Evolutionary conservation across 106 monocot genomes (phyloP), one percentile per base, ranked within the genome.

Genomic region (Platanthera zijinensis): DNA sequence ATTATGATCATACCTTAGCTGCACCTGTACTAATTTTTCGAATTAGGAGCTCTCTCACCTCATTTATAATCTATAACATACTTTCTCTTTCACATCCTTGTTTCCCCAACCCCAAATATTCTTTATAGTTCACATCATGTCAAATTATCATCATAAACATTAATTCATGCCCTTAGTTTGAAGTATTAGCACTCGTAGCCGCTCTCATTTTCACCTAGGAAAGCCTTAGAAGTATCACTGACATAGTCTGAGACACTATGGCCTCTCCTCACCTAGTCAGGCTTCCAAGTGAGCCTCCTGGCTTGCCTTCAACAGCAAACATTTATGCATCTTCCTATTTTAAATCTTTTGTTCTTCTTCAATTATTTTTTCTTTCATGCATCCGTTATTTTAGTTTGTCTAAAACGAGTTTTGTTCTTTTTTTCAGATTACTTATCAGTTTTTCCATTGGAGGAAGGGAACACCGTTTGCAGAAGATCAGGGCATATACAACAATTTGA

Each of bases 391-490:
- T 70, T 48, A 70, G 48, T 70, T 48, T 70, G 8, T 70, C 48
- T 70, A 45, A 70, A 70, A n/a, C 10, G 1, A 2, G 13, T 18
- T 54, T 18, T 54, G 3, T 63, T 8, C 32, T 63, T 18, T 51
- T 18, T 32, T 61, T 74, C 82, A 90, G 90, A 68, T 90, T 30
- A 90, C 90, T 13, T 90, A 90, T 73, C 81, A 90, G n/a, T 90
- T 90, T 78, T 90, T 90, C 77, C 90, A 90, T 21, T 90, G 90
- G 90, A 90, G 80, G 72, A 90, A 90, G 63, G 90, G 90, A 74
- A 90, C 90, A 59, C 90, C 90, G 22, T 90, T 90, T 81, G 84
- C 90, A 49, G 90, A 90, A 77, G 90, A 90, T 53, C 90, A 90
- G 74, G 90, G 90, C 12, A 87, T 90, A 45, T 90, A 90, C 64